phyloP scores from a whole-genome alignment of 176 grass and related monocot genomes.

The bread wheat (Triticum aestivum) region DNA sequence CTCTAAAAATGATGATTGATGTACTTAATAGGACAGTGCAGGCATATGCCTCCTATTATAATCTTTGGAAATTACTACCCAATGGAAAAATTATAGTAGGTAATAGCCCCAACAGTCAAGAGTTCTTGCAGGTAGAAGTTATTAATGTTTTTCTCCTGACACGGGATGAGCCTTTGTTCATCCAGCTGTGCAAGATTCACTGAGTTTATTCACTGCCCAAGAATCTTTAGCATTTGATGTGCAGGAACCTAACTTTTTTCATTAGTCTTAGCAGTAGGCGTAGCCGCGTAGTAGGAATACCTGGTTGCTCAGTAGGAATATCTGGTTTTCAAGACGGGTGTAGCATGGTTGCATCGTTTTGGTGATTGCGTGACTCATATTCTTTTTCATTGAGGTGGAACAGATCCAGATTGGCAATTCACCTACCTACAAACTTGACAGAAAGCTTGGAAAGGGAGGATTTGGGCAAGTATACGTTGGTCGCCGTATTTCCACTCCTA shows the following conservation, averaged over 20 bases:
- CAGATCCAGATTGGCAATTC: slow-evolving; percentile 86
- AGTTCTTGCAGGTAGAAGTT: not conserved
- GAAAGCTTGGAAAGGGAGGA: slow-evolving; percentile 91
- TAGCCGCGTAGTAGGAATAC: no score
- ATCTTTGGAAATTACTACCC: not conserved
- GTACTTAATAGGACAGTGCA: not conserved
- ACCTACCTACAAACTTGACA: slow-evolving; percentile 73
- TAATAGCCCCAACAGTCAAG: not conserved
- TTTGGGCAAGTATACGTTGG: slow-evolving; percentile 98
- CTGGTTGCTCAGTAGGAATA: not conserved
- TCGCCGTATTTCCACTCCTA: slow-evolving; percentile 57
- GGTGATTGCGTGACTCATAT: slow-evolving; percentile 19
- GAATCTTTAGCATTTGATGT: slow-evolving; percentile 6
- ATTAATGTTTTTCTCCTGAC: slow-evolving; percentile 9
- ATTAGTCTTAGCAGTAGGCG: not conserved
- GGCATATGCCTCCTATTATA: not conserved
- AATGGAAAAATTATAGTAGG: not conserved
- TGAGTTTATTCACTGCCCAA: not conserved
- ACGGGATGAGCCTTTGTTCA: not conserved
- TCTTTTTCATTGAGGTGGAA: slow-evolving; percentile 29
- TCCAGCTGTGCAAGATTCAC: not conserved
- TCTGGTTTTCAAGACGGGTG: not conserved
- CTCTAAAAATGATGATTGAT: slow-evolving; percentile 15
- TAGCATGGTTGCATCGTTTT: not conserved
- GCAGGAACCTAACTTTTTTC: not conserved